Conservation (phyloP, 371 early-diverging fungal genomes). For the Chytridiales sp. region DNA sequence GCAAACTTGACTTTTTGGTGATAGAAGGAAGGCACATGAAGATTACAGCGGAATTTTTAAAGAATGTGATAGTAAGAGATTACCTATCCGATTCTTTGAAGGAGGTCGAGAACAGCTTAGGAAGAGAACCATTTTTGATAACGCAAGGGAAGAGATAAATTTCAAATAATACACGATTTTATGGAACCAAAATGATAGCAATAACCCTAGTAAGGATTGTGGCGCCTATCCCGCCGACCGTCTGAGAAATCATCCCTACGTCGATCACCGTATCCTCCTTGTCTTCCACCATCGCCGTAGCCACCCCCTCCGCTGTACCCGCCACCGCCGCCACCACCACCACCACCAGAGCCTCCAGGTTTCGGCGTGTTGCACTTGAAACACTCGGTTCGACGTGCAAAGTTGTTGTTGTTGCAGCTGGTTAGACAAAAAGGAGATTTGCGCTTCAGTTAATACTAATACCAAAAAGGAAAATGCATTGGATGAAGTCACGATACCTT, state of each 20-base stretch:
- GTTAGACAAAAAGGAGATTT: slow-evolving; percentile 7
- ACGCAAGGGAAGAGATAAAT: too few relatives aligned
- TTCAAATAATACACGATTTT: too few relatives aligned
- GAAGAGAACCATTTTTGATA: too few relatives aligned
- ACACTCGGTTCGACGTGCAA: slow-evolving; percentile 7
- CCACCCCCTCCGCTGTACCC: slow-evolving; percentile 17
- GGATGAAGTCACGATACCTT: background rate
- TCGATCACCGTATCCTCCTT: slow-evolving; percentile 5
- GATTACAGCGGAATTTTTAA: too few relatives aligned
- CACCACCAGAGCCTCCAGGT: slow-evolving; percentile 2
- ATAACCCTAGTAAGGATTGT: slow-evolving; percentile 22
- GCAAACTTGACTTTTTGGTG: slow-evolving; percentile 24
- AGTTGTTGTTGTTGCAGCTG: background rate
- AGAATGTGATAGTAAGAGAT: too few relatives aligned
- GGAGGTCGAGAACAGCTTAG: too few relatives aligned
- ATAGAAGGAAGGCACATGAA: slow-evolving; percentile 37
- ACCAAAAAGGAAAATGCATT: background rate
- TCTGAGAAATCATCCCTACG: slow-evolving; percentile 14
- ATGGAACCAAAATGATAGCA: too few relatives aligned
- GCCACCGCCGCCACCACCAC: slow-evolving; percentile 12
- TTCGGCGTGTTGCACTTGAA: slow-evolving; percentile 6
- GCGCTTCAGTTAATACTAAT: background rate
- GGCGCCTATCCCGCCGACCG: slow-evolving; percentile 11
- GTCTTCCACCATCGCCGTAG: slow-evolving; percentile 1
- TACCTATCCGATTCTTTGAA: too few relatives aligned